Evolutionary conservation across 805 yeast genomes (phyloP), one percentile per base, ranked within the genome.

Genomic region (Tetrapisispora phaffii): DNA sequence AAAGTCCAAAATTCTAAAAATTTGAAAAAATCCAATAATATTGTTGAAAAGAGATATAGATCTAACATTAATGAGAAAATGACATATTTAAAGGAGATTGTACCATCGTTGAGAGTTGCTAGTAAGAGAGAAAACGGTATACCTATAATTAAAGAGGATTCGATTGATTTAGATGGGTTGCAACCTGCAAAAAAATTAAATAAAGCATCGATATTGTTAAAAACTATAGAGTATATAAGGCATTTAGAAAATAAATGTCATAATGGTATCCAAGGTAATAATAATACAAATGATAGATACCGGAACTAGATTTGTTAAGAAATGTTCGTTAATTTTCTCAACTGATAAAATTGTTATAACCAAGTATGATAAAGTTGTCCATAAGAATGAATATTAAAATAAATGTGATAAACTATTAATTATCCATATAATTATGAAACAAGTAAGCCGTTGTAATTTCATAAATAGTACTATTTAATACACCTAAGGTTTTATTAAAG

Each of bases 211-310:
- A 82, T 84, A 40, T 67, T 84, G 48, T 70, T 83, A 23, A 84
- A 84, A 55, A 85, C 90, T 1, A 78, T 84, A 3, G 93, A 84
- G 59, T 84, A 84, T 56, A 83, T 84, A 50, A 76, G 74, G 51
- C 89, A 83, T 61, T 69, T 84, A 60, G 88, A 84, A 51, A 61
- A 63, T 49, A 82, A 80, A 55, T 80, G 80, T 54, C 75, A 71
- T 1, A 41, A 59, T 1, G 68, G 80, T 50, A 32, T 5, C 4
- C 19, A 32, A n/a, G 16, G 20, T 5, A 32, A 38, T n/a, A 16
- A 10, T n/a, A 16, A 12, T 7, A 16, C 20, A n/a, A 36, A 36
- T 36, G 29, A 36, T 12, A 45, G 13, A 28, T 28, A 28, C 37
- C n/a, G 26, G 20, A 22, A 24, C 20, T 35, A 21, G 17, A 35